Evolutionary conservation across 768 basidiomycete species (phyloP).

Genomic region (Kwoniella bestiolae): DNA sequence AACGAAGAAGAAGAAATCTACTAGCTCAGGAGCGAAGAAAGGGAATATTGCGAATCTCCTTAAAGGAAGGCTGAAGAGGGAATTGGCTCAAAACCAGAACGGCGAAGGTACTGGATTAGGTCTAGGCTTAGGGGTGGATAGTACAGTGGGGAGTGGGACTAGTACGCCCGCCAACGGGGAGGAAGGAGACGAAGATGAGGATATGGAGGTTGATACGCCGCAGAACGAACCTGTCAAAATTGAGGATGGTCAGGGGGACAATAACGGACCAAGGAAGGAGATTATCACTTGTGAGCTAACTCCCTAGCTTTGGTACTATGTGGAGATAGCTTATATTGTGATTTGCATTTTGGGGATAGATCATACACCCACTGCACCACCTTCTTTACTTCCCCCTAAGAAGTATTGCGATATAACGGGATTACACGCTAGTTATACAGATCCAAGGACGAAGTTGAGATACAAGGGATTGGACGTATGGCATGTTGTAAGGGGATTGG

Average conservation of each 20-base stretch:
- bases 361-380: slow-evolving; percentile 57
- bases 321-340: not conserved
- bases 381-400: slow-evolving; percentile 58
- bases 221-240: not conserved
- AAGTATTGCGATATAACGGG: slow-evolving; percentile 62
- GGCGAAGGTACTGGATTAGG: not conserved
- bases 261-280: slow-evolving; percentile 33
- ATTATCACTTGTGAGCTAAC: slow-evolving; percentile 53
- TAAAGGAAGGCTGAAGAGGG: slow-evolving; percentile 16
- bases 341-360: slow-evolving; percentile 26
- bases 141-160: slow-evolving; percentile 14
- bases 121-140: slow-evolving; percentile 11
- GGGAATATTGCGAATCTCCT: slow-evolving; percentile 26
- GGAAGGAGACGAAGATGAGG: slow-evolving; percentile 24
- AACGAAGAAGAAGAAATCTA: slow-evolving; percentile 42
- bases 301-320: not conserved
- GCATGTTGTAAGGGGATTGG: slow-evolving; percentile 55
- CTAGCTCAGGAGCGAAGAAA: slow-evolving; percentile 12
- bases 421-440: slow-evolving; percentile 57
- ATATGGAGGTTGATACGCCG: slow-evolving; percentile 19
- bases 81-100: not conserved
- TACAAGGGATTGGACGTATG: slow-evolving; percentile 60
- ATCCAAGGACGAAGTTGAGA: slow-evolving; percentile 58
- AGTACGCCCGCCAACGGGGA: slow-evolving; percentile 25
- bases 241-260: slow-evolving; percentile 16